These are phyloP conservation scores for Gynostemma pentaphyllum DNA, from an alignment of 306 rosid species.

Conservation along the genomic window DNA sequence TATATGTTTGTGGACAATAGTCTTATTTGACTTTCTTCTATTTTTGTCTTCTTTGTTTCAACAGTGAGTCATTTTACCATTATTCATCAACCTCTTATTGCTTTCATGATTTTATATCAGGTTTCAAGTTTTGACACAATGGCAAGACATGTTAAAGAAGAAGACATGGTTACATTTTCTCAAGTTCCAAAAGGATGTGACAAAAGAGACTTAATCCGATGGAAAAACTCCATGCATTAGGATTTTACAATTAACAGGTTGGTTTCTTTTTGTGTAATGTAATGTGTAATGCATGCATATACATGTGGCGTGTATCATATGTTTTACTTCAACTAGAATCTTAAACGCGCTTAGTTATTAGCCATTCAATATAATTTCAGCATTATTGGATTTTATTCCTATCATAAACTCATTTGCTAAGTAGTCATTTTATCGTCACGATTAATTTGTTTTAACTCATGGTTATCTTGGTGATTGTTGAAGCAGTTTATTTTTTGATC, in stretches of 20 bases:
- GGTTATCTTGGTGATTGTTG: too few species aligned
- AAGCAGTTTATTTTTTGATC: too few species aligned
- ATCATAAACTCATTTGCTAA: too few species aligned
- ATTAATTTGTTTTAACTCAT: too few species aligned
- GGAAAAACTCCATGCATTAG: slow-evolving; percentile 52
- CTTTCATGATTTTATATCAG: slow-evolving; percentile 27
- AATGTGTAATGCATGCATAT: not conserved
- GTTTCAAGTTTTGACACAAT: slow-evolving; percentile 82
- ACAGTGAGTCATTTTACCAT: slow-evolving; percentile 3
- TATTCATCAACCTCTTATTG: slow-evolving; percentile 5
- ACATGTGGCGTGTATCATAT: not conserved
- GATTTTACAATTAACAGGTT: slow-evolving; percentile 89
- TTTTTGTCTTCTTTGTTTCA: not conserved
- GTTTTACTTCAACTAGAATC: not conserved
- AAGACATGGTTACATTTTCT: slow-evolving; percentile 16
- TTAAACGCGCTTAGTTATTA: not conserved
- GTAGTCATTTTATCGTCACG: too few species aligned
- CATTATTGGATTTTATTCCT: not conserved
- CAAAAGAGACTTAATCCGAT: slow-evolving; percentile 36
- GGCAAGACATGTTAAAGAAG: slow-evolving; percentile 19
- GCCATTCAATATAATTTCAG: not conserved
- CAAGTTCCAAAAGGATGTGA: slow-evolving; percentile 33
- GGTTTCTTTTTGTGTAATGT: not conserved
- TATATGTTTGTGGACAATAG: slow-evolving; percentile 11
- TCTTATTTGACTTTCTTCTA: not conserved